Percentiles rank a stretch among this genome's conserved stretches.
Evolutionary conservation across 2,329 filamentous ascomycete species (phyloP).

Genomic region (Cadophora luteo-olivacea): DNA sequence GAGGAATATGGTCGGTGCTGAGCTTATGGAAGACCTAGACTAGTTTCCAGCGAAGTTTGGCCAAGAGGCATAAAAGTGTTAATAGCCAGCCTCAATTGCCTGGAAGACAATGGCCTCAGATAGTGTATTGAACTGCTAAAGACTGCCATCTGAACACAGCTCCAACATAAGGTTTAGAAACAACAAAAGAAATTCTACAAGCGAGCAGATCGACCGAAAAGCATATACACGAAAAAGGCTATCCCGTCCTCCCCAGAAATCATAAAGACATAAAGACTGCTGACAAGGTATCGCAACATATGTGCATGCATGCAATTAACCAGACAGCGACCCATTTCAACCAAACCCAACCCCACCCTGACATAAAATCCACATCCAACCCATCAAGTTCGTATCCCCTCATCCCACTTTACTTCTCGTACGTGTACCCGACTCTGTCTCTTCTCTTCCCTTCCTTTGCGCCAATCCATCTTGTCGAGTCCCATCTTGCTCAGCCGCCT

Average conservation of each 20-base stretch:
- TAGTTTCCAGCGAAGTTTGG: neutral
- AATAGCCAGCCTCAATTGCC: too few relatives aligned
- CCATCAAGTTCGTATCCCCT: slow-evolving; percentile 1
- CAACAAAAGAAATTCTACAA: slow-evolving; percentile 9
- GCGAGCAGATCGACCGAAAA: slow-evolving; percentile 18
- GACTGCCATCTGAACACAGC: slow-evolving; percentile 6
- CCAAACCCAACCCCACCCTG: neutral
- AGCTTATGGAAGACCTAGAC: neutral
- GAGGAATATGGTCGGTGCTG: too few relatives aligned
- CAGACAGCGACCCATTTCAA: neutral
- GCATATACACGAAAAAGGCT: slow-evolving; percentile 20
- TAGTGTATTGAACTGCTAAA: neutral
- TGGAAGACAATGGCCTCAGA: neutral
- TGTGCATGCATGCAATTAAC: slow-evolving; percentile 15
- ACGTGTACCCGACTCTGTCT: slow-evolving; percentile 32
- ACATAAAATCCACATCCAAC: slow-evolving; percentile 1
- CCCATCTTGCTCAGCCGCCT: slow-evolving; percentile 37
- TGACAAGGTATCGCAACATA: slow-evolving; percentile 18
- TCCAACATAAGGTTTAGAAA: neutral
- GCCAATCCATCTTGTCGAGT: slow-evolving; percentile 40
- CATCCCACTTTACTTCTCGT: slow-evolving; percentile 37
- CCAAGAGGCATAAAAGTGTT: neutral
- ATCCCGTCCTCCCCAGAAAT: slow-evolving; percentile 25
- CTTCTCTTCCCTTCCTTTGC: slow-evolving; percentile 33
- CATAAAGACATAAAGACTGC: slow-evolving; percentile 29